phyloP scores from a whole-genome alignment of 306 rosid species.

The Cotoneaster glaucophyllus region DNA sequence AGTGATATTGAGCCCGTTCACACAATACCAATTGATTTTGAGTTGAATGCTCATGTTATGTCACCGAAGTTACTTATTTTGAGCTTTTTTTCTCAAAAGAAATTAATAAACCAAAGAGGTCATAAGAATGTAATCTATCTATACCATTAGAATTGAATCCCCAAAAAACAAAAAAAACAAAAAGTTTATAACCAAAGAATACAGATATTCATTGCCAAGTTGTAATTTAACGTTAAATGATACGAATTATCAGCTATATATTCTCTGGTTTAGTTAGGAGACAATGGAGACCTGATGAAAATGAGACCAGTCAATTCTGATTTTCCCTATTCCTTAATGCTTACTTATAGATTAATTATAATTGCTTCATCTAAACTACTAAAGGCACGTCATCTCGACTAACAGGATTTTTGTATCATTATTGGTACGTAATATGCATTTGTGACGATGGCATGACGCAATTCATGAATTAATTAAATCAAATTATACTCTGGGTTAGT shows the following conservation, averaged over 20 bases:
- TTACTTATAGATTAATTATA: not conserved
- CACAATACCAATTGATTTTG: too few species aligned
- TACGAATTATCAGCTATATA: not conserved
- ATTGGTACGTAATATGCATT: not conserved
- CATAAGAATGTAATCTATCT: not conserved
- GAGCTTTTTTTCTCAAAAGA: too few species aligned
- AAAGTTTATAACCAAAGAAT: not conserved
- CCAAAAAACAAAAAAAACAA: not conserved
- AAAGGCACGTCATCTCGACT: not conserved
- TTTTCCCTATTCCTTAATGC: slow-evolving; percentile 1
- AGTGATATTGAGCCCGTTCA: not conserved
- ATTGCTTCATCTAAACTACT: slow-evolving; percentile 7
- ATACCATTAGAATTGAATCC: not conserved
- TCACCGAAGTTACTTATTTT: too few species aligned
- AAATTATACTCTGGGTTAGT: not conserved
- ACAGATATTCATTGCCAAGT: not conserved
- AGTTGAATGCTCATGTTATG: too few species aligned
- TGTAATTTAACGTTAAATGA: not conserved
- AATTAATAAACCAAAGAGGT: too few species aligned
- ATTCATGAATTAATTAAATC: slow-evolving; percentile 1
- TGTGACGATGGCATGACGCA: slow-evolving; percentile 38
- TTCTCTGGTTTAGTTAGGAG: slow-evolving; percentile 15
- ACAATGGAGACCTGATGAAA: slow-evolving; percentile 10
- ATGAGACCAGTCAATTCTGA: slow-evolving; percentile 7
- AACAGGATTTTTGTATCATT: not conserved